A percentile compares a stretch with the other conserved stretches of the same genome.
Evolutionary conservation across 805 yeast genomes (phyloP).

Genomic region (Kazachstania viticola): DNA sequence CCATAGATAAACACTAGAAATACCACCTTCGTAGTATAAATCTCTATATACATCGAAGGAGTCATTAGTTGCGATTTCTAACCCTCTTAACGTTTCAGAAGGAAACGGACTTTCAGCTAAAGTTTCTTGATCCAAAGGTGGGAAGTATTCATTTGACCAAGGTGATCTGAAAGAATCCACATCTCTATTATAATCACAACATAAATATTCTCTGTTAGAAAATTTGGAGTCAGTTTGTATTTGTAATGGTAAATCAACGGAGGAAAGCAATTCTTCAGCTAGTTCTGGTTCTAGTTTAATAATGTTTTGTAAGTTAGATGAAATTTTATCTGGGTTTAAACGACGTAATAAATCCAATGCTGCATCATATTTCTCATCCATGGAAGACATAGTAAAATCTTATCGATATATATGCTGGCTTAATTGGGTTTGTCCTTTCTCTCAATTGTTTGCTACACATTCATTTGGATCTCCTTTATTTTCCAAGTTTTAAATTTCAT

Average conservation of each 20-base stretch:
- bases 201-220: constrained; percentile 46
- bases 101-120: constrained; percentile 69
- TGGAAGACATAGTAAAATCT: background rate
- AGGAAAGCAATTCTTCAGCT: constrained; percentile 77
- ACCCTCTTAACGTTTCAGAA: constrained; percentile 47
- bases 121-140: constrained; percentile 32
- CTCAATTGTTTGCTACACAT: background rate
- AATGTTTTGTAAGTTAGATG: constrained; percentile 35
- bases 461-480: background rate
- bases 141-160: constrained; percentile 62
- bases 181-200: constrained; percentile 93
- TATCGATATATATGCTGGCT: background rate
- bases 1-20: constrained; percentile 86
- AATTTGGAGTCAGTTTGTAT: constrained; percentile 27
- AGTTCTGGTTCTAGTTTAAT: constrained; percentile 44
- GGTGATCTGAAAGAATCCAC: constrained; percentile 90
- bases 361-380: constrained; percentile 42
- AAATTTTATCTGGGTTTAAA: constrained; percentile 52
- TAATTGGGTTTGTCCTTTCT: background rate
- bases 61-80: constrained; percentile 77
- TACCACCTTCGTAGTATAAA: constrained; percentile 89
- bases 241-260: constrained; percentile 74
- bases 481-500: background rate
- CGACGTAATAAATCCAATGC: constrained; percentile 70
- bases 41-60: constrained; percentile 90